These are phyloP conservation scores for Podila minutissima DNA, from an alignment of 192 early-diverging fungal species.

Conservation along the genomic window DNA sequence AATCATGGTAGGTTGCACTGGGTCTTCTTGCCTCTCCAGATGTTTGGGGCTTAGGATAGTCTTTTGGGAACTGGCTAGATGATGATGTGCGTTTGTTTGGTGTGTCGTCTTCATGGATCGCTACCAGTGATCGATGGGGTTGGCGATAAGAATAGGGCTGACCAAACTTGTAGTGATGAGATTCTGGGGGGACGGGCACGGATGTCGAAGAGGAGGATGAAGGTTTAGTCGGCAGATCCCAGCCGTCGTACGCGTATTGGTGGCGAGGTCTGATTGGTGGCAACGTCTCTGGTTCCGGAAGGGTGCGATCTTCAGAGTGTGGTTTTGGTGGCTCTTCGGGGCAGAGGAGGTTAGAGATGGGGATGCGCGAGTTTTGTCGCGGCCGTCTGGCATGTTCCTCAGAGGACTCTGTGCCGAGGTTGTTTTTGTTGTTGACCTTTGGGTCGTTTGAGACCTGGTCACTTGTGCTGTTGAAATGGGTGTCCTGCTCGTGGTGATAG, in stretches of 20 bases:
- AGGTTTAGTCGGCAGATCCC: neutral
- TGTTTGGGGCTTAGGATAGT: too few relatives aligned
- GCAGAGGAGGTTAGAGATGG: slow-evolving; percentile 32
- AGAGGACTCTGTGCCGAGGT: neutral
- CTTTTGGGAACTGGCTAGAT: too few relatives aligned
- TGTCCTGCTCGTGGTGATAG: too few relatives aligned
- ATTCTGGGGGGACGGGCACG: neutral
- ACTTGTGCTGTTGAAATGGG: neutral
- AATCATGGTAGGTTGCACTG: too few relatives aligned
- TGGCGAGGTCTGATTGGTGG: slow-evolving; percentile 1
- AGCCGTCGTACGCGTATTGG: neutral
- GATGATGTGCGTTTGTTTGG: too few relatives aligned
- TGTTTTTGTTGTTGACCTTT: slow-evolving; percentile 11
- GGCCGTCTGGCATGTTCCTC: slow-evolving; percentile 7
- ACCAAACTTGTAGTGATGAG: neutral
- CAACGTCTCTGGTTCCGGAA: neutral
- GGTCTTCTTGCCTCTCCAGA: too few relatives aligned
- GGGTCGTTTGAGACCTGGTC: neutral
- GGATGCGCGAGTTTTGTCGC: slow-evolving; percentile 12
- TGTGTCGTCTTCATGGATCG: too few relatives aligned
- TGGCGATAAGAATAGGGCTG: too few relatives aligned
- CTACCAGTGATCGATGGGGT: too few relatives aligned
- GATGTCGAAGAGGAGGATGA: neutral
- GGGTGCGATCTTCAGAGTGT: neutral
- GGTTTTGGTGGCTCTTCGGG: slow-evolving; percentile 1